phyloP scores from a whole-genome alignment of 805 yeast species.

The Metschnikowia anglica region DNA sequence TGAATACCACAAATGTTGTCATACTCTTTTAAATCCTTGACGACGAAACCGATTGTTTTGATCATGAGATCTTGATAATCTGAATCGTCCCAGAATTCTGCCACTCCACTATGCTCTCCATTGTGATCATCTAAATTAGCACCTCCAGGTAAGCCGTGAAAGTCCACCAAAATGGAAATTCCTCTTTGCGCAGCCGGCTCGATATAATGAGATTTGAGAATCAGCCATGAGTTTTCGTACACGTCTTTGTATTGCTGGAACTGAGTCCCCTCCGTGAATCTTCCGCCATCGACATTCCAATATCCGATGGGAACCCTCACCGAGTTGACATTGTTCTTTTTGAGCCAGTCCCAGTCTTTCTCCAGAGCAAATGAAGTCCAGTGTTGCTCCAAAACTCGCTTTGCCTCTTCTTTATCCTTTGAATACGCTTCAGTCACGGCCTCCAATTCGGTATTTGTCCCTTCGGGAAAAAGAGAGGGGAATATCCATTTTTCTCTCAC shows the following conservation, averaged over 20 bases:
- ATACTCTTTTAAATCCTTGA: slow-evolving; percentile 50
- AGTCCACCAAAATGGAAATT: slow-evolving; percentile 77
- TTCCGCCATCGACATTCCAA: slow-evolving; percentile 77
- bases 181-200: slow-evolving; percentile 56
- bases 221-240: slow-evolving; percentile 71
- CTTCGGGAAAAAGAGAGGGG: slow-evolving; percentile 56
- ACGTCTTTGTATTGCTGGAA: slow-evolving; percentile 55
- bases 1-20: slow-evolving; percentile 82
- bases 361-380: slow-evolving; percentile 63
- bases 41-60: slow-evolving; percentile 56
- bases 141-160: slow-evolving; percentile 91
- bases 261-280: slow-evolving; percentile 56
- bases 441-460: slow-evolving; percentile 67
- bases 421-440: slow-evolving; percentile 57
- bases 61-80: slow-evolving; percentile 46
- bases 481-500: slow-evolving; percentile 79
- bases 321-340: slow-evolving; percentile 65
- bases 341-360: slow-evolving; percentile 79
- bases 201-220: slow-evolving; percentile 52
- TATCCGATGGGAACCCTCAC: slow-evolving; percentile 88
- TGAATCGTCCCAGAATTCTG: slow-evolving; percentile 62
- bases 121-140: slow-evolving; percentile 86
- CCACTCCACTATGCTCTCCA: slow-evolving; percentile 58
- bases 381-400: slow-evolving; percentile 54
- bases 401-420: slow-evolving; percentile 51